Percentiles rank a stretch among this genome's conserved stretches.
Evolutionary conservation across 1,284 basidiomycete genomes (phyloP).

Genomic region (Trichosporon coremiiforme): DNA sequence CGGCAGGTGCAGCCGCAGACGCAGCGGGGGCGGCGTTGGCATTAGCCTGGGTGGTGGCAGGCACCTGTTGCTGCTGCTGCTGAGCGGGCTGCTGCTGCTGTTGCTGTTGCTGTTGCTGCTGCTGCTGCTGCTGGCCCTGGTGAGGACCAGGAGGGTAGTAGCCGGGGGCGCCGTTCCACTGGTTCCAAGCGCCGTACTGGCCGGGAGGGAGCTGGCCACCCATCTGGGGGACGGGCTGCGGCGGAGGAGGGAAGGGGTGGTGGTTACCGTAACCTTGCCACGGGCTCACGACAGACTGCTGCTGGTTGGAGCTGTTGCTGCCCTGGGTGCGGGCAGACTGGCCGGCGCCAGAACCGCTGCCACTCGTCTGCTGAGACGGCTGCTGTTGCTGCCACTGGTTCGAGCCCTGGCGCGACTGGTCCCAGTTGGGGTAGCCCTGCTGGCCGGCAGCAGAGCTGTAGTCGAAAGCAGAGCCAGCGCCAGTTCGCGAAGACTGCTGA

Average conservation of each 20-base stretch:
- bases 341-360: not conserved
- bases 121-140: slow-evolving; percentile 23
- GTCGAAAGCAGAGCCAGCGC: slow-evolving; percentile 13
- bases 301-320: slow-evolving; percentile 29
- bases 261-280: slow-evolving; percentile 40
- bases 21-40: slow-evolving; percentile 13
- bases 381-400: slow-evolving; percentile 30
- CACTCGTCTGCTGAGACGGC: slow-evolving; percentile 19
- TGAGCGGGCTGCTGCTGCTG: slow-evolving; percentile 22
- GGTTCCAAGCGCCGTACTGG: slow-evolving; percentile 40
- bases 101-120: slow-evolving; percentile 24
- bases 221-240: slow-evolving; percentile 38
- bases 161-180: slow-evolving; percentile 33
- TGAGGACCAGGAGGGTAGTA: slow-evolving; percentile 36
- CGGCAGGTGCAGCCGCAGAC: slow-evolving; percentile 15
- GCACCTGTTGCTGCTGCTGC: slow-evolving; percentile 19
- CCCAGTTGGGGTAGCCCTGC: slow-evolving; percentile 21
- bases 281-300: slow-evolving; percentile 25
- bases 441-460: slow-evolving; percentile 14
- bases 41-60: slow-evolving; percentile 13
- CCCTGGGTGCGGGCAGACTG: slow-evolving; percentile 20
- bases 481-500: slow-evolving; percentile 26
- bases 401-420: slow-evolving; percentile 20
- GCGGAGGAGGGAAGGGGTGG: slow-evolving; percentile 39
- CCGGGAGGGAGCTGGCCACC: slow-evolving; percentile 32